Evolutionary conservation across 306 rosid genomes (phyloP).

Genomic region (Senna tora): DNA sequence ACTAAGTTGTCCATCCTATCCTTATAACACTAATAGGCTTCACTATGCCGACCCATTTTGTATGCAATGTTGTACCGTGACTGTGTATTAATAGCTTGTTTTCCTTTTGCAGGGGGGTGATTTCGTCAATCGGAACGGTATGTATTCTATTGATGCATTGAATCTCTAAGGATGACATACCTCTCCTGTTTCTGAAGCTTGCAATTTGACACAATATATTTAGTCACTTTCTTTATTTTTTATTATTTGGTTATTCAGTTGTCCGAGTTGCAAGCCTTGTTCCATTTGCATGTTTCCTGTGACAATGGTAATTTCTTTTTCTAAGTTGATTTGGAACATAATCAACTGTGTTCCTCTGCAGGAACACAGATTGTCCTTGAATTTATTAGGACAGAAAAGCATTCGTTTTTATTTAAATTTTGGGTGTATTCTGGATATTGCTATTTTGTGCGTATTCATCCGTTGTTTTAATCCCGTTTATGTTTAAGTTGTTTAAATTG

Average conservation of each 20-base stretch:
- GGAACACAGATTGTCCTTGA: slow-evolving; percentile 29
- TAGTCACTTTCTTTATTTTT: slow-evolving; percentile 17
- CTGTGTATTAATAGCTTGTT: slow-evolving; percentile 32
- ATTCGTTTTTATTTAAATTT: slow-evolving; percentile 1
- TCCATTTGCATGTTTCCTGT: slow-evolving; percentile 32
- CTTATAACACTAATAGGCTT: slow-evolving; percentile 48
- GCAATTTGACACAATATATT: slow-evolving; percentile 5
- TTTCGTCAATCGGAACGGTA: slow-evolving; percentile 72
- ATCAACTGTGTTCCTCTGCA: slow-evolving; percentile 34
- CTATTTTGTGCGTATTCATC: neutral
- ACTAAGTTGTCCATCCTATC: slow-evolving; percentile 50
- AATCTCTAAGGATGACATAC: neutral
- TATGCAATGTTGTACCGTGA: slow-evolving; percentile 7
- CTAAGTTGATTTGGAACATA: slow-evolving; percentile 23
- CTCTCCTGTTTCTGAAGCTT: neutral
- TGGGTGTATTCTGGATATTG: slow-evolving; percentile 6
- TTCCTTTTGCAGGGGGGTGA: slow-evolving; percentile 68
- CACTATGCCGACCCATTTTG: slow-evolving; percentile 33
- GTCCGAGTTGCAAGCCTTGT: slow-evolving; percentile 34
- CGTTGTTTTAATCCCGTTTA: neutral
- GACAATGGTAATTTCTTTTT: slow-evolving; percentile 31
- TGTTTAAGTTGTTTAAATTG: neutral
- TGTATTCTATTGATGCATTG: slow-evolving; percentile 16
- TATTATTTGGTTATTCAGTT: slow-evolving; percentile 35
- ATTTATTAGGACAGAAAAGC: slow-evolving; percentile 12